Percentiles rank a stretch among this genome's conserved stretches.
phyloP scores from a whole-genome alignment of 257 asterid species.

The Striga asiatica region DNA sequence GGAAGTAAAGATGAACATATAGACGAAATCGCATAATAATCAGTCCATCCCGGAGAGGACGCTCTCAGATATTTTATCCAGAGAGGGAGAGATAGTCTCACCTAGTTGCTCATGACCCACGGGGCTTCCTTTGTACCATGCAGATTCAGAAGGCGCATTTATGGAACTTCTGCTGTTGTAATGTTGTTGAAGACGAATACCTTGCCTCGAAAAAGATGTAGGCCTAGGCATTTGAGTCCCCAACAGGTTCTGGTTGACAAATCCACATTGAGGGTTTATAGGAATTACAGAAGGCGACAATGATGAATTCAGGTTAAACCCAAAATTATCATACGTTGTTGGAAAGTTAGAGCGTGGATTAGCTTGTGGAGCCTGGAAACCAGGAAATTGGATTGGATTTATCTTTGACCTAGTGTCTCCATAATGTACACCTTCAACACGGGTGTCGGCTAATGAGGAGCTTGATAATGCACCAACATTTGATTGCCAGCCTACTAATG shows the following conservation, averaged over 20 bases:
- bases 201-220: constrained; percentile 27
- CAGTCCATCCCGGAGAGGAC: too few species aligned
- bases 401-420: constrained; percentile 19
- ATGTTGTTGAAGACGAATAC: constrained; percentile 21
- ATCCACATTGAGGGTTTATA: constrained; percentile 26
- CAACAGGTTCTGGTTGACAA: constrained; percentile 12
- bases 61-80: too few species aligned
- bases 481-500: constrained; percentile 12
- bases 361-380: constrained; percentile 20
- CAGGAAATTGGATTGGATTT: constrained; percentile 24
- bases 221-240: constrained; percentile 20
- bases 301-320: constrained; percentile 17
- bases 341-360: constrained; percentile 14
- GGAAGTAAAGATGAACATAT: too few species aligned
- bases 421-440: too few species aligned
- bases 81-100: too few species aligned
- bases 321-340: constrained; percentile 11
- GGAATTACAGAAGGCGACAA: constrained; percentile 26
- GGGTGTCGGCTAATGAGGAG: constrained; percentile 17
- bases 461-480: constrained; percentile 21
- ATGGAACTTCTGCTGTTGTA: constrained; percentile 17
- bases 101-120: constrained; percentile 36
- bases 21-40: too few species aligned
- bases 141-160: constrained; percentile 19
- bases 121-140: constrained; percentile 25